Conservation (phyloP, 352 stramenopile genomes). For the Pythium brachiatum region DNA sequence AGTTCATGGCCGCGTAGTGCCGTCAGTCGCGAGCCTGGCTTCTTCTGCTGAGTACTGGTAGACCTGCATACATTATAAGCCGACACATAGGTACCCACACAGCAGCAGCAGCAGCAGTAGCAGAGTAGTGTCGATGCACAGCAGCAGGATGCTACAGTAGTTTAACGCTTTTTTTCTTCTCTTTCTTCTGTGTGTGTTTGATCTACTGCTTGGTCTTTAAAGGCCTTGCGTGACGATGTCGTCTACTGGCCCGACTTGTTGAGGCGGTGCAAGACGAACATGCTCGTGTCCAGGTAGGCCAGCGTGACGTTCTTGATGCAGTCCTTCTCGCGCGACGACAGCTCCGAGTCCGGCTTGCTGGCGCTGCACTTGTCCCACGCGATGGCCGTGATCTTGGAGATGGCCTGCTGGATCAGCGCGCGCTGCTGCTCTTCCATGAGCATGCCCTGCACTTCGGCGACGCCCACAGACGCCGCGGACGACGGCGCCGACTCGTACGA, state of each 20-base stretch:
- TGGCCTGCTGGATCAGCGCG: slow-evolving; percentile 82
- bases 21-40: background rate
- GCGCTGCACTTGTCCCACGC: slow-evolving; percentile 89
- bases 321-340: slow-evolving; percentile 74
- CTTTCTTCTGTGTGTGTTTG: slow-evolving; percentile 19
- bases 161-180: slow-evolving; percentile 3
- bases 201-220: background rate
- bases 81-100: no score
- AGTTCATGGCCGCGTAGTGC: slow-evolving; percentile 60
- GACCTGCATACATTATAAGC: no score
- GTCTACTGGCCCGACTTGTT: slow-evolving; percentile 50
- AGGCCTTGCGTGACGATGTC: no score
- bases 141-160: slow-evolving; percentile 5
- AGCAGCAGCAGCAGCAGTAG: background rate
- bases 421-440: slow-evolving; percentile 88
- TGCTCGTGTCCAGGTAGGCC: slow-evolving; percentile 86
- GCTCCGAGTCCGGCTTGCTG: slow-evolving; percentile 77
- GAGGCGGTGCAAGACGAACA: slow-evolving; percentile 81
- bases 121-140: background rate
- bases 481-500: slow-evolving; percentile 35
- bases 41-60: no score
- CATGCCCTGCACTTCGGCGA: slow-evolving; percentile 74
- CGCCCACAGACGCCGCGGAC: slow-evolving; percentile 35
- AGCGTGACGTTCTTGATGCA: slow-evolving; percentile 89
- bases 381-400: slow-evolving; percentile 88